Base-by-base conservation (phyloP, 225 moss, liverwort and hornwort genomes). In the Climacium dendroides region DNA sequence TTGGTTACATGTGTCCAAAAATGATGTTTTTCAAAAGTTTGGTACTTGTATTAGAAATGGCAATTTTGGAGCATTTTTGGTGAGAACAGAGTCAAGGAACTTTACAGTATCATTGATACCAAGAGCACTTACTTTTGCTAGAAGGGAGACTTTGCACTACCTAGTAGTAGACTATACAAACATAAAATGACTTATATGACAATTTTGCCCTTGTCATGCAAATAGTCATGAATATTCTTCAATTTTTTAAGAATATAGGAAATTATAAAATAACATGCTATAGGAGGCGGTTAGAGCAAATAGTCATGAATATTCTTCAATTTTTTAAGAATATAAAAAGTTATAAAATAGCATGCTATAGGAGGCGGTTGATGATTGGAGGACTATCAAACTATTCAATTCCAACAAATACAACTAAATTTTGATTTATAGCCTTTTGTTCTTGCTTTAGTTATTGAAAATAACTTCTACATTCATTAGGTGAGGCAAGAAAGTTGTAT, bases 151-250 rank as follows among this genome's bases (percentile, higher is more conserved):
- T 43, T 9, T 43, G 8, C 5, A 14, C 1, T 43, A 43, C 1
- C 9, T n/a, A n/a, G n/a, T n/a, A n/a, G n/a, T n/a, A n/a, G n/a
- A n/a, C n/a, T n/a, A n/a, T n/a, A n/a, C n/a, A 29, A 72, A 72
- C 45, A 17, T 5, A 43, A 45, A 73, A 45, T 29, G 4, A 29
- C 10, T 5, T 6, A 10, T 11, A 18, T 47, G 6, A 45, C 6
- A 45, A 43, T 45, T 26, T 9, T 72, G 2, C 9, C 10, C 2
- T 45, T 45, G 10, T 2, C 0, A 17, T 17, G 2, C 0, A 45
- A 72, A 39, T 24, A n/a, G n/a, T n/a, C n/a, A n/a, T n/a, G n/a
- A n/a, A n/a, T n/a, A n/a, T n/a, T n/a, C n/a, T n/a, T n/a, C n/a
- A n/a, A n/a, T n/a, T n/a, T n/a, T n/a, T n/a, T n/a, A n/a, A n/a